These are phyloP conservation scores for Gaeumannomyces sp. DNA, from an alignment of 2,329 filamentous ascomycete genomes.

Conservation along the genomic window DNA sequence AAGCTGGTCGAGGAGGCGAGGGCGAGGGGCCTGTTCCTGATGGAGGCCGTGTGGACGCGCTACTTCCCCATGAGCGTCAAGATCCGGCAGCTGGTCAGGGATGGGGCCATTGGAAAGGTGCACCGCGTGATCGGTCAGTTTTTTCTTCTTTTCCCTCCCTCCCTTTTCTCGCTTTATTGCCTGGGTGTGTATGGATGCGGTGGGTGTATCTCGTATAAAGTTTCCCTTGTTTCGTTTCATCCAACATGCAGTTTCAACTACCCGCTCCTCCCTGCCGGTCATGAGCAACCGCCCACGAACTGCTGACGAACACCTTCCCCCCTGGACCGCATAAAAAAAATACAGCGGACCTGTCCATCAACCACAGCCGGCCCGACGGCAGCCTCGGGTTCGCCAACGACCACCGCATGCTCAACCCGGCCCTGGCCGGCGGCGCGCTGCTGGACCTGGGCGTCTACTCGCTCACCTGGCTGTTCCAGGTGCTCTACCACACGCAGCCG, in stretches of 20 bases:
- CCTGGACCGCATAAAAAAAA: too few species aligned
- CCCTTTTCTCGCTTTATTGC: background rate
- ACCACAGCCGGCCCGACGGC: constrained; percentile 49
- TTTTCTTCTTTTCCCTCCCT: background rate
- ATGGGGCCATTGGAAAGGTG: constrained; percentile 52
- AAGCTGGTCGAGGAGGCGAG: constrained; percentile 66
- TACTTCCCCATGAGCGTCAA: constrained; percentile 81
- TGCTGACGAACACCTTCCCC: background rate
- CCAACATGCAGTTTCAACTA: background rate
- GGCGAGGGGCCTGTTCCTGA: constrained; percentile 68
- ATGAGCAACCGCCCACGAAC: background rate
- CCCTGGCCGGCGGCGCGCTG: constrained; percentile 75
- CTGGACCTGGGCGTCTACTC: constrained; percentile 86
- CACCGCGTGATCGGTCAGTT: constrained; percentile 49
- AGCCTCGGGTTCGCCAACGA: constrained; percentile 50
- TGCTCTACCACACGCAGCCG: constrained; percentile 73
- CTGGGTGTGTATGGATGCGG: background rate
- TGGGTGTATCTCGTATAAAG: background rate
- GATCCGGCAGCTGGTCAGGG: constrained; percentile 57
- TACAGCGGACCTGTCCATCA: constrained; percentile 55
- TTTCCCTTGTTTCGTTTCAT: background rate
- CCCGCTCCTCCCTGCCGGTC: too few species aligned
- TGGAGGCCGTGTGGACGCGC: constrained; percentile 87
- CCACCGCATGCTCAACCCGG: constrained; percentile 74
- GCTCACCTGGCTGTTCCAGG: constrained; percentile 86